Evolutionary conservation across 2,329 filamentous ascomycete genomes (phyloP), one percentile per base, ranked within the genome.

Genomic region (Penicillium sp.): DNA sequence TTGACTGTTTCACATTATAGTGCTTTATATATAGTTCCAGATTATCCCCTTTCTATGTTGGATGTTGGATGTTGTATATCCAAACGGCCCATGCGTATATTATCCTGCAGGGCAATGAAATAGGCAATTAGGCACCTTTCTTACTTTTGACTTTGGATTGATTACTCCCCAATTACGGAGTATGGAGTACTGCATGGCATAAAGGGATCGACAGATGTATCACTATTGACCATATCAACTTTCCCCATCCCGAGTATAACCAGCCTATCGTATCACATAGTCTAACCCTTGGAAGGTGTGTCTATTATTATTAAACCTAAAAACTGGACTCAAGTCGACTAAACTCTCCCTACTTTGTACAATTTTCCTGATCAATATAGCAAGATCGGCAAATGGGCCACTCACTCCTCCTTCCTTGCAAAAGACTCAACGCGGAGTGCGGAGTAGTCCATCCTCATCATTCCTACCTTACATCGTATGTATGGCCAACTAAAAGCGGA

Each of bases 61-160:
- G 13, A 25, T 25, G 23, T 25, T 29, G 27, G 10, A 10, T 31
- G 29, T 31, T 31, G 29, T 12, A 31, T 33, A 33, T 33, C 12
- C 31, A 33, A 41, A 57, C 35, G 55, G 55, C 50, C 50, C 55
- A 48, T 43, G 55, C 55, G 50, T 35, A 46, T 41, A 57, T 46
- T 12, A 33, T 19, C 40, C 38, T 56, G 54, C 49, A 57, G 7
- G 42, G 21, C 41, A 46, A 40, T 46, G 12, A 29, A 57, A 47
- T 40, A 54, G 54, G 54, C 27, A 56, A 56, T 33, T 4, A 17
- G 8, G 27, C 41, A 10, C 31, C 37, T 37, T 12, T 15, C 10
- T 52, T 43, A 13, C 19, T n/a, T 45, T 27, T 45, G 21, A 19
- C 29, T 45, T 33, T 6, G 15, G 37, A 5, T 12, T 40, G 23